Percentiles rank a stretch among this genome's conserved stretches.
These are phyloP conservation scores for Yamadazyma songkhlaensis DNA, from an alignment of 1,139 yeast species.

Conservation along the genomic window DNA sequence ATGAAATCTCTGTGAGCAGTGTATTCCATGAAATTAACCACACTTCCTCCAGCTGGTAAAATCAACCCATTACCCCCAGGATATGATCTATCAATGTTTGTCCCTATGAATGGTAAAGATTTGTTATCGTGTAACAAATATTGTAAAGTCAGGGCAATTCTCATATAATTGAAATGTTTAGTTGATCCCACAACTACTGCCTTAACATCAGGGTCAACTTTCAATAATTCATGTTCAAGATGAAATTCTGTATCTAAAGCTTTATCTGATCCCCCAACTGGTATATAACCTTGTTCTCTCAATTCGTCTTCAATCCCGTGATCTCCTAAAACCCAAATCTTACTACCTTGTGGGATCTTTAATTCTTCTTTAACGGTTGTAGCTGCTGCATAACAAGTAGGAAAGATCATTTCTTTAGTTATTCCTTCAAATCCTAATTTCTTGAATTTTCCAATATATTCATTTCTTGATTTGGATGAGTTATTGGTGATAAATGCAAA, in stretches of 20 bases:
- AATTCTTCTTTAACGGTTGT: slow-evolving; percentile 21
- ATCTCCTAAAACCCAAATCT: slow-evolving; percentile 87
- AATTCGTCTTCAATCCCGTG: slow-evolving; percentile 77
- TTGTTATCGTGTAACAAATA: slow-evolving; percentile 33
- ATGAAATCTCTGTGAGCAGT: slow-evolving; percentile 32
- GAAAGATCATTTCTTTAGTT: slow-evolving; percentile 29
- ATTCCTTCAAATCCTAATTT: slow-evolving; percentile 31
- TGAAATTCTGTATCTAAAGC: slow-evolving; percentile 30
- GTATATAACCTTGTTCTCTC: slow-evolving; percentile 59
- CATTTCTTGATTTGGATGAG: slow-evolving; percentile 34
- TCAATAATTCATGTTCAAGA: slow-evolving; percentile 45
- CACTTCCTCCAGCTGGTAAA: slow-evolving; percentile 44
- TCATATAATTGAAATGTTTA: slow-evolving; percentile 35
- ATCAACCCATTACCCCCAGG: slow-evolving; percentile 39
- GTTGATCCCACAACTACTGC: slow-evolving; percentile 45
- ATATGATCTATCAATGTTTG: slow-evolving; percentile 40
- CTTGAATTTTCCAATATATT: slow-evolving; percentile 31
- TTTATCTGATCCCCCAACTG: slow-evolving; percentile 70
- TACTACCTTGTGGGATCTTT: slow-evolving; percentile 33
- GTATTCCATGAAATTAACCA: slow-evolving; percentile 38
- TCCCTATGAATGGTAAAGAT: slow-evolving; percentile 36
- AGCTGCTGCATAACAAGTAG: slow-evolving; percentile 41
- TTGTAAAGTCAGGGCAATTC: slow-evolving; percentile 39
- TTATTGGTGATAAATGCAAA: slow-evolving; percentile 41
- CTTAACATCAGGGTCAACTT: slow-evolving; percentile 36